Conservation (phyloP, 1,284 basidiomycete species). For the Stereum hirsutum region DNA sequence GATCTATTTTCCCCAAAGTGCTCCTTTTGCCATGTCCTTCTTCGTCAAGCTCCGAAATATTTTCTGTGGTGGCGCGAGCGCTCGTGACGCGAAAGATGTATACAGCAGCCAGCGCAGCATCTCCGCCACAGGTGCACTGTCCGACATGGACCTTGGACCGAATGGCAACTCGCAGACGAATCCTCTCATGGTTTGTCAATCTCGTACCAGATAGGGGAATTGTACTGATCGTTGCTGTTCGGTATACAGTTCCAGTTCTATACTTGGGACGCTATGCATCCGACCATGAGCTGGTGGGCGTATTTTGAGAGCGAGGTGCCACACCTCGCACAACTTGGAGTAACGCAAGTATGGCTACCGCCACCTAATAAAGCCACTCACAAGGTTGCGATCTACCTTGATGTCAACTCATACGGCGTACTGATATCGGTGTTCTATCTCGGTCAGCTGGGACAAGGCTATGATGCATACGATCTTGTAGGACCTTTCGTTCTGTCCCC, state of each 20-base stretch:
- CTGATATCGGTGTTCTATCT: slow-evolving; percentile 4
- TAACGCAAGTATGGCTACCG: slow-evolving; percentile 78
- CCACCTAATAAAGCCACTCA: slow-evolving; percentile 69
- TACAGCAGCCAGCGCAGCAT: not conserved
- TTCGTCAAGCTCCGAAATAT: not conserved
- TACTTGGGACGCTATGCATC: slow-evolving; percentile 63
- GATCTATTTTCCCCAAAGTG: no score
- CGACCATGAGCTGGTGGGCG: slow-evolving; percentile 73
- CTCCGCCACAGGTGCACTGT: slow-evolving; percentile 3
- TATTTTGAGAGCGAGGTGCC: slow-evolving; percentile 70
- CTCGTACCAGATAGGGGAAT: not conserved
- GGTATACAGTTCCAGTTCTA: slow-evolving; percentile 69
- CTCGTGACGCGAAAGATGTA: not conserved
- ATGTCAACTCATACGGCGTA: slow-evolving; percentile 2
- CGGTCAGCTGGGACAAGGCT: slow-evolving; percentile 60
- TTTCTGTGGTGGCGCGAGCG: not conserved
- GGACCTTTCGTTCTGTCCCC: slow-evolving; percentile 9
- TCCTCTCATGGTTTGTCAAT: slow-evolving; percentile 10
- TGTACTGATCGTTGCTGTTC: not conserved
- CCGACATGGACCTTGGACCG: slow-evolving; percentile 12
- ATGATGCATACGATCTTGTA: slow-evolving; percentile 77
- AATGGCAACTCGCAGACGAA: slow-evolving; percentile 9
- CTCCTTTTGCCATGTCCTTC: no score
- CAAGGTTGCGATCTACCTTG: slow-evolving; percentile 28
- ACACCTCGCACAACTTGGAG: slow-evolving; percentile 64